Evolutionary conservation across 306 rosid genomes (phyloP), one percentile per base, ranked within the genome.

Genomic region (Prinsepia uniflora): DNA sequence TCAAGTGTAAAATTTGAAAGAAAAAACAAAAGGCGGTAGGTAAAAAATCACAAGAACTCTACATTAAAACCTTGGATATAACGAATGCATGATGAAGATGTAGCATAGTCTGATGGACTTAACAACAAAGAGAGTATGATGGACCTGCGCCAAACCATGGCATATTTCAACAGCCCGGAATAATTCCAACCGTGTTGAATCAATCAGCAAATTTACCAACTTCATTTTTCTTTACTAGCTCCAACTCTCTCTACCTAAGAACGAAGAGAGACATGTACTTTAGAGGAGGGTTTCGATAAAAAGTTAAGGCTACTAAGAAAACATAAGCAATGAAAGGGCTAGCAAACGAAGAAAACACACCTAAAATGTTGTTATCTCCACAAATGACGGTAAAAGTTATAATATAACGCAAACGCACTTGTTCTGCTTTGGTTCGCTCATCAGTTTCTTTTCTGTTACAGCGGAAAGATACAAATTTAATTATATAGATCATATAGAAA

Each of bases 331-430:
- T 7, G 59, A 36, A 72, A 63, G 73, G 55, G 70, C 46, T 42
- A 15, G 53, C 48, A 49, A 48, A 40, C 46, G 22, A 20, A 0
- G 52, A 13, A 47, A 62, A 43, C 64, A 66, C 79, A 76, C 88
- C 81, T 47, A 72, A 72, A 80, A 63, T 72, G 76, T 70, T 70
- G 68, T 58, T 45, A 54, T 54, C 71, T 50, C 78, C 67, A 69
- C 63, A 36, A 57, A 69, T 20, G 57, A 65, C 75, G n/a, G 74
- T 70, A 60, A 75, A 59, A 73, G 81, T 79, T 83, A 90, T 81
- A 93, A 83, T 81, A 93, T 88, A 44, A 85, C 88, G 79, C 98
- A 93, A 50, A 72, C 68, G 59, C 97, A 90, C 86, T 76, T 90
- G 84, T 74, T 81, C 76, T 84, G 81, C 54, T 73, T 72, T 48